These are phyloP conservation scores for Torulaspora globosa DNA, from an alignment of 1,139 yeast genomes.

Conservation along the genomic window DNA sequence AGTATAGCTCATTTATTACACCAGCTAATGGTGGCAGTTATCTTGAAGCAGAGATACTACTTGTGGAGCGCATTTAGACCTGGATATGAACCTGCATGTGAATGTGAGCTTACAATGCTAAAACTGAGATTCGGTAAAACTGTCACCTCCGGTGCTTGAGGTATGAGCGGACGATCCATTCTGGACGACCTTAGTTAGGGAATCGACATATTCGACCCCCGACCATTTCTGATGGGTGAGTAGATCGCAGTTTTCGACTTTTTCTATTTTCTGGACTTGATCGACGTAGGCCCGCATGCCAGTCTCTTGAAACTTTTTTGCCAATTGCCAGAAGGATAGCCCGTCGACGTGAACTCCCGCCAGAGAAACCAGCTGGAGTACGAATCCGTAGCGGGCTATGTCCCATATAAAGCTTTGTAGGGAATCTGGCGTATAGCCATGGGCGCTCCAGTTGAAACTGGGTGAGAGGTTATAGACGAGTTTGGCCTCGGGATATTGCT, in stretches of 20 bases:
- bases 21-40: neutral
- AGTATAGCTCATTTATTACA: neutral
- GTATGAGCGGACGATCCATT: constrained; percentile 46
- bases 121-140: constrained; percentile 45
- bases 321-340: constrained; percentile 47
- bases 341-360: constrained; percentile 55
- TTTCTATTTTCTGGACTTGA: constrained; percentile 47
- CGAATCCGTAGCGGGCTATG: constrained; percentile 52
- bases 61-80: neutral
- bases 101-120: no score
- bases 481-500: constrained; percentile 49
- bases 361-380: constrained; percentile 50
- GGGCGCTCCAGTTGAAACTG: constrained; percentile 55
- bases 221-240: constrained; percentile 60
- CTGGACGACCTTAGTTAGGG: constrained; percentile 43
- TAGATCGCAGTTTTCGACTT: constrained; percentile 46
- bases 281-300: constrained; percentile 59
- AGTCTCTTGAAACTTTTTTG: constrained; percentile 43
- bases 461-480: constrained; percentile 58
- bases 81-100: neutral
- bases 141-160: constrained; percentile 43
- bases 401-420: constrained; percentile 51
- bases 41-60: neutral
- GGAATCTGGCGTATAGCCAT: constrained; percentile 48
- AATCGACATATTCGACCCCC: constrained; percentile 52